Conservation (phyloP, 2,329 filamentous ascomycete species). For the Boeremia lycopersici region DNA sequence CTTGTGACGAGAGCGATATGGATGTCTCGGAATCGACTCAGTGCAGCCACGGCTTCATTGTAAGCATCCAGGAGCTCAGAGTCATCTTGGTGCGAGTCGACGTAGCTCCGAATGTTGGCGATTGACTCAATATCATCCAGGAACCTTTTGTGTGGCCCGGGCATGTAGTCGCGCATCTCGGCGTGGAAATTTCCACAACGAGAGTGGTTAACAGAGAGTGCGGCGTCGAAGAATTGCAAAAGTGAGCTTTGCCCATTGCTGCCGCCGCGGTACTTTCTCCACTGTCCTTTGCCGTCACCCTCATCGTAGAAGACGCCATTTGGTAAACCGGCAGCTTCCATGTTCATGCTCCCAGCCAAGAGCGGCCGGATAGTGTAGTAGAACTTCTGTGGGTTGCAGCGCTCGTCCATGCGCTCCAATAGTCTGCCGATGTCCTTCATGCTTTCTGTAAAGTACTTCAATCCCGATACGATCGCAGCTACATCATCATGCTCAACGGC, state of each 20-base stretch:
- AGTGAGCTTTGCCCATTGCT: constrained; percentile 63
- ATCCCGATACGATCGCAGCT: constrained; percentile 45
- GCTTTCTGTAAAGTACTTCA: constrained; percentile 50
- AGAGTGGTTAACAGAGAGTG: constrained; percentile 57
- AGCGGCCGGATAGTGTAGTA: constrained; percentile 60
- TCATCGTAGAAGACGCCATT: constrained; percentile 60
- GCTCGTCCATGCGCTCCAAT: constrained; percentile 59
- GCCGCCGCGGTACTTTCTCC: constrained; percentile 59
- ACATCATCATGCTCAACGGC: constrained; percentile 50
- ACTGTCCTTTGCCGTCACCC: constrained; percentile 55
- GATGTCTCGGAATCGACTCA: constrained; percentile 56
- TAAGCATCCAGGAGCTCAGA: constrained; percentile 51
- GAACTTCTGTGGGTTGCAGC: constrained; percentile 56
- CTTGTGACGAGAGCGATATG: constrained; percentile 61
- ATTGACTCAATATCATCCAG: constrained; percentile 53
- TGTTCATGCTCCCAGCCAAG: constrained; percentile 60
- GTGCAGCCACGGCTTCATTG: constrained; percentile 53
- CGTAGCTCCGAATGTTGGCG: constrained; percentile 55
- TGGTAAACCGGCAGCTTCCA: constrained; percentile 58
- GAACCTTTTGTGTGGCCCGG: constrained; percentile 58
- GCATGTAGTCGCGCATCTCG: constrained; percentile 63
- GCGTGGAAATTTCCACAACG: constrained; percentile 44
- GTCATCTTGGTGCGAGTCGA: constrained; percentile 43
- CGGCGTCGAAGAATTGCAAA: constrained; percentile 61
- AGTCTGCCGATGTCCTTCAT: constrained; percentile 50